phyloP scores from a whole-genome alignment of 177 flowering plant species.

The Telopea speciosissima region DNA sequence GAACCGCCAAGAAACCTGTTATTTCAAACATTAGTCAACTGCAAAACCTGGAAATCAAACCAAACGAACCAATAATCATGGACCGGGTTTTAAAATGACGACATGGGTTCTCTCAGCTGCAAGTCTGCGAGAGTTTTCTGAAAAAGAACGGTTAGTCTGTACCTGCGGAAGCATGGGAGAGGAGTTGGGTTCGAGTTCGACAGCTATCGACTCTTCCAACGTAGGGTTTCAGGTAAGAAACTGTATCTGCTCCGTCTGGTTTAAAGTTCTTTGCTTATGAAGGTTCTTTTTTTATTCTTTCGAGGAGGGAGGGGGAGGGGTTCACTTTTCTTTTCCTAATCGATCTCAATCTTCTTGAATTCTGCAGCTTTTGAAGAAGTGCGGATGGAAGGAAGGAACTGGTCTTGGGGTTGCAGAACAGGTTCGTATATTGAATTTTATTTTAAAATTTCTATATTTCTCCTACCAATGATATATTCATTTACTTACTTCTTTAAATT shows the following conservation, averaged over 20 bases:
- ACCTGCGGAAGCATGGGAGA: constrained; percentile 9
- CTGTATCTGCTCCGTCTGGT: background rate
- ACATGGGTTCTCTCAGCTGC: too few relatives aligned
- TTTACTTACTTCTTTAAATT: too few relatives aligned
- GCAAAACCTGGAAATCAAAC: too few relatives aligned
- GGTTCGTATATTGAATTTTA: constrained; percentile 18
- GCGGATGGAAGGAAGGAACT: constrained; percentile 81
- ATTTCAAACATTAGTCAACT: too few relatives aligned
- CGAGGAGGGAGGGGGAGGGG: background rate
- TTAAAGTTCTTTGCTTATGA: background rate
- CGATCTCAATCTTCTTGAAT: background rate
- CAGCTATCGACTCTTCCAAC: constrained; percentile 48
- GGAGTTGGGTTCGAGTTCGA: constrained; percentile 6
- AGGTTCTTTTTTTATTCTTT: background rate
- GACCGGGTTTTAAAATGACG: too few relatives aligned
- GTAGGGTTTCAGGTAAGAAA: constrained; percentile 55
- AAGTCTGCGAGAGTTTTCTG: too few relatives aligned
- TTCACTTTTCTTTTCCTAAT: background rate
- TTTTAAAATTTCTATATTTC: background rate
- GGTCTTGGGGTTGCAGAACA: constrained; percentile 70
- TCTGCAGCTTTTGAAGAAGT: constrained; percentile 62
- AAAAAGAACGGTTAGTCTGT: too few relatives aligned
- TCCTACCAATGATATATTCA: background rate
- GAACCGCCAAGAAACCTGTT: too few relatives aligned
- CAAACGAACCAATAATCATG: too few relatives aligned